Conservation (phyloP, 441 rosid species). For the Erodium trifolium region DNA sequence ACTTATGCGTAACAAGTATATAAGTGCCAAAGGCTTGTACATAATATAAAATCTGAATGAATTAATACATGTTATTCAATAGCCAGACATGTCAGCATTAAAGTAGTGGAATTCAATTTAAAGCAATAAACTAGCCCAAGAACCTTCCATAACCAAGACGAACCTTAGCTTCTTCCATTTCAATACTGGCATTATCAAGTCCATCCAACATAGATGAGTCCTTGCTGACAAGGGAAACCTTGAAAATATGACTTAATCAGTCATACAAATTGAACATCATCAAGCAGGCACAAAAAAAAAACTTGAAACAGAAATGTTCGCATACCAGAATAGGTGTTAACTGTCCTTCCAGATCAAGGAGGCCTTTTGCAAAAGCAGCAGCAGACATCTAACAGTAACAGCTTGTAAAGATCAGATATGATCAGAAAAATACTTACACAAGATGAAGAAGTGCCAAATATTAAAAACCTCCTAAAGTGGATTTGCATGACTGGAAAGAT, state of each 20-base stretch:
- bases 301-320: slow-evolving; percentile 15
- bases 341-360: slow-evolving; percentile 99
- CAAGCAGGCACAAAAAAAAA: slow-evolving; percentile 14
- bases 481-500: slow-evolving; percentile 19
- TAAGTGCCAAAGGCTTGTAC: neutral
- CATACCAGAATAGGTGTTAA: slow-evolving; percentile 96
- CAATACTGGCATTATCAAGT: slow-evolving; percentile 91
- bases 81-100: neutral
- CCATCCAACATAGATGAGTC: slow-evolving; percentile 99
- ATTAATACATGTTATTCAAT: neutral
- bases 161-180: slow-evolving; percentile 99
- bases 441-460: slow-evolving; percentile 5
- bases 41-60: neutral
- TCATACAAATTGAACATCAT: slow-evolving; percentile 19
- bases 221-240: slow-evolving; percentile 99
- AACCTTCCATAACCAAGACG: slow-evolving; percentile 20
- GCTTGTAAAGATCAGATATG: slow-evolving; percentile 7
- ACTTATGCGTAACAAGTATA: neutral
- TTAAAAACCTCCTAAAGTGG: slow-evolving; percentile 5
- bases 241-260: slow-evolving; percentile 23
- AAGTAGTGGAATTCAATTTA: neutral
- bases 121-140: neutral
- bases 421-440: neutral
- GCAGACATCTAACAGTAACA: slow-evolving; percentile 85
- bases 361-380: slow-evolving; percentile 99